Base-by-base conservation (phyloP, 495 filamentous ascomycete genomes). In the Aspergillus asperescens region DNA sequence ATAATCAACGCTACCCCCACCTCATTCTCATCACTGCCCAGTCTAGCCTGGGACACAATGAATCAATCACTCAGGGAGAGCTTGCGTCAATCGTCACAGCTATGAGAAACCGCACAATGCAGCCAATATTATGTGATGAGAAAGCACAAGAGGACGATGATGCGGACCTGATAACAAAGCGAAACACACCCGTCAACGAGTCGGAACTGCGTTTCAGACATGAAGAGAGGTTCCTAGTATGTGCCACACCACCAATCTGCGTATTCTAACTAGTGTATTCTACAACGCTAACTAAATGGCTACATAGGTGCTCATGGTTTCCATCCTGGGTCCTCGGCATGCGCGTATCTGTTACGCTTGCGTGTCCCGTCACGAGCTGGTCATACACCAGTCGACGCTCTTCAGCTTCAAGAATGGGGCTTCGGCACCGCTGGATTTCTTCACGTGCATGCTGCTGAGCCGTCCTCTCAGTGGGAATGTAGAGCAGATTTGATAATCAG, bases 261-360 rank as follows among this genome's bases (percentile, higher is more conserved):
- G n/a, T n/a, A n/a, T n/a, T n/a, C n/a, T n/a, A n/a, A n/a, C n/a
- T n/a, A n/a, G n/a, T n/a, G n/a, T n/a, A 9, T n/a, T 32, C n/a
- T 12, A 9, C 7, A 32, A 12, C 31, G 31, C 10, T 29, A 29
- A 29, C 31, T 32, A 9, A 32, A 5, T 3, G 3, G 9, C 31
- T 3, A 12, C 3, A 12, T 9, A 32, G 31, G 31, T 37, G 4
- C 23, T 53, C 1, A 27, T 53, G 31, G 10, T 47, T 5, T 53
- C 50, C 0, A 38, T 47, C 4, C 5, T 53, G 28, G 31, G 41
- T 1, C 41, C 41, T 0, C 50, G 40, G 16, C 50, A 47, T 28
- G 50, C 19, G 13, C 31, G 50, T 7, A 16, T 53, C 0, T 46
- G 28, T 13, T 53, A 53, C 25, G 50, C 50, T 1, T 53, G 41